phyloP scores from a whole-genome alignment of 495 filamentous ascomycete species.

The Penicillium waksmanii region DNA sequence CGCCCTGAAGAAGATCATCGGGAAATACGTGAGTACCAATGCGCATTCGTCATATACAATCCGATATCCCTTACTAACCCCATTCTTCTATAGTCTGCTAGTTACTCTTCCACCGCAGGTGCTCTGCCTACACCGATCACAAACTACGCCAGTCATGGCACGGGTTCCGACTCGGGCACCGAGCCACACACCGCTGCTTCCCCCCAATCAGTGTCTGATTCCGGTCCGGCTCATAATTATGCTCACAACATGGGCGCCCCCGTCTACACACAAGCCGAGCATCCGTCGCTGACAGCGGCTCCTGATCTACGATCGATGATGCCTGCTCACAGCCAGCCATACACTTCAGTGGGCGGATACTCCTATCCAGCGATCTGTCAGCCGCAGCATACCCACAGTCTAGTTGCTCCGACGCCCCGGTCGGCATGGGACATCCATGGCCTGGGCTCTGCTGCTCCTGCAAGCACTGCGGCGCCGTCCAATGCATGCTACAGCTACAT shows the following conservation, averaged over 20 bases:
- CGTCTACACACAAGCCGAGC: constrained; percentile 35
- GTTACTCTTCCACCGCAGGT: constrained; percentile 55
- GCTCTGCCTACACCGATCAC: constrained; percentile 44
- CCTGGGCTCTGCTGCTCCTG: constrained; percentile 20
- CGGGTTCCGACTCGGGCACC: constrained; percentile 46
- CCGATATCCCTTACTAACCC: background rate
- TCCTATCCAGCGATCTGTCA: constrained; percentile 44
- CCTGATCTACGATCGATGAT: constrained; percentile 39
- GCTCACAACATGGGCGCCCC: constrained; percentile 28
- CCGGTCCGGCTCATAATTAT: constrained; percentile 39
- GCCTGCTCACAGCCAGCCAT: constrained; percentile 38
- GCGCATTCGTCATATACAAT: background rate
- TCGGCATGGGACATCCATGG: constrained; percentile 43
- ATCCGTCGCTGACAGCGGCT: constrained; percentile 27
- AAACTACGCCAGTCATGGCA: constrained; percentile 42
- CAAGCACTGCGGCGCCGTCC: constrained; percentile 25
- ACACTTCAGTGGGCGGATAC: constrained; percentile 36
- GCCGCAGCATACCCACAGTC: constrained; percentile 30
- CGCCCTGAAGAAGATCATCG: constrained; percentile 94
- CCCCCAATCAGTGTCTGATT: constrained; percentile 49
- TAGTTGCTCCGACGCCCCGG: constrained; percentile 30
- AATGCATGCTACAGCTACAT: constrained; percentile 41
- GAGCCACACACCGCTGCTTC: constrained; percentile 45
- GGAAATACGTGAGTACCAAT: constrained; percentile 80
- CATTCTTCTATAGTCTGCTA: constrained; percentile 45